Evolutionary conservation across 1,284 basidiomycete species (phyloP), one percentile per base, ranked within the genome.

Genomic region (Melampsora larici-populina): DNA sequence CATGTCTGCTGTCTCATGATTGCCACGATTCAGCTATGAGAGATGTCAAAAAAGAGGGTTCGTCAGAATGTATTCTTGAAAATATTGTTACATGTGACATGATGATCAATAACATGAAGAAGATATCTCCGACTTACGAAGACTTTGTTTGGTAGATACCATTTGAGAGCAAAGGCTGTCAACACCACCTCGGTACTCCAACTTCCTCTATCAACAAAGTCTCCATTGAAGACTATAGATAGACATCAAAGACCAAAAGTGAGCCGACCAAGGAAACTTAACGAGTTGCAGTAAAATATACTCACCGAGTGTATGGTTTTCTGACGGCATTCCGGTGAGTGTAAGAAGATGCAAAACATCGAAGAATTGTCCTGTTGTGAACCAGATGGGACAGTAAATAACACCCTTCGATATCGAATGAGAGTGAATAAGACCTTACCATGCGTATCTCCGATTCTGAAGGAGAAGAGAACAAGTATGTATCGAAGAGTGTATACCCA

Each of bases 171-270:
- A 82, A 99, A 93, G 1, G 95, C 90, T 11, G 92, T 92, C 79
- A 99, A 85, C 74, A 95, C 94, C 78, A 98, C 95, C 85, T 99
- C 97, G 78, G 97, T 91, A 13, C 92, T 93, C 95, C 95, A 97
- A 46, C 92, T 94, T 18, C 96, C 97, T 79, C 97, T 90, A 84
- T 99, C 97, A 58, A 99, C 97, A 78, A 97, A 90, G 86, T 97
- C 94, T 21, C 93, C 81, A 72, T 79, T 79, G 29, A 79, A 81
- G 63, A 55, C 60, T 40, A 8, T 26, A 24, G 24, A 71, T 15
- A 60, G 5, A 48, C 26, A 13, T 60, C 43, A 83, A 96, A 97
- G 90, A 97, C 96, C 58, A 96, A 71, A 15, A 3, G 43, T 69
- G 6, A 49, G 31, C 26, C 18, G 24, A n/a, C 8, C 18, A 13